These are phyloP conservation scores for Medicago ruthenica DNA, from an alignment of 306 rosid species.

Conservation along the genomic window DNA sequence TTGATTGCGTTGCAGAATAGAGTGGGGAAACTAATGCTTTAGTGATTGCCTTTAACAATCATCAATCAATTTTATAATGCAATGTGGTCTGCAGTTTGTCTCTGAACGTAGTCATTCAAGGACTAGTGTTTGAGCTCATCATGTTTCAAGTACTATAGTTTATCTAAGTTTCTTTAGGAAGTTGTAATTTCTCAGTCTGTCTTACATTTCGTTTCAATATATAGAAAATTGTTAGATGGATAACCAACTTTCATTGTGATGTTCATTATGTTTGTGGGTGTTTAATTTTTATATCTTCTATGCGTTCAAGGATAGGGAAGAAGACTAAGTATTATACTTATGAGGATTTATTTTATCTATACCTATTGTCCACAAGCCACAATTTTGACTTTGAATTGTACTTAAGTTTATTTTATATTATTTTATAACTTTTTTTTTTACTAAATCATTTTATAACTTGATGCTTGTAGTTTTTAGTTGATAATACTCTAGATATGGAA, in stretches of 20 bases:
- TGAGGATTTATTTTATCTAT: constrained; percentile 1
- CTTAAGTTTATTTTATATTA: constrained; percentile 14
- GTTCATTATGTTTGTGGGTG: constrained; percentile 14
- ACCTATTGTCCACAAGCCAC: not conserved
- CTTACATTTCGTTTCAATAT: constrained; percentile 32
- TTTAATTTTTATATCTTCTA: not conserved
- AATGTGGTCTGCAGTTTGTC: constrained; percentile 39
- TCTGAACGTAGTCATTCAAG: constrained; percentile 32
- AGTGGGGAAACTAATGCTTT: constrained; percentile 42
- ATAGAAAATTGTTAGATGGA: constrained; percentile 48
- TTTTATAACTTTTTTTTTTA: not conserved
- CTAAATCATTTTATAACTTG: not conserved
- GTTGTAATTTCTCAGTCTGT: constrained; percentile 47
- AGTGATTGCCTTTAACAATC: constrained; percentile 32
- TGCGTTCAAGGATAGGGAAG: constrained; percentile 10
- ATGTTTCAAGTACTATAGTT: constrained; percentile 40
- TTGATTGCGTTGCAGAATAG: constrained; percentile 32
- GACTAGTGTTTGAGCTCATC: constrained; percentile 37
- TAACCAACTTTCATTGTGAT: constrained; percentile 32
- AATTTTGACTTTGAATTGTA: not conserved
- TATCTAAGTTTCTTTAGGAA: constrained; percentile 46
- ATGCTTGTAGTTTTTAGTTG: not conserved
- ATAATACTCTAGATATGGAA: not conserved
- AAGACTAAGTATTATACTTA: not conserved
- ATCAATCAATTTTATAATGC: constrained; percentile 33